phyloP scores from a whole-genome alignment of 495 filamentous ascomycete genomes.

The Xylaria grammica region DNA sequence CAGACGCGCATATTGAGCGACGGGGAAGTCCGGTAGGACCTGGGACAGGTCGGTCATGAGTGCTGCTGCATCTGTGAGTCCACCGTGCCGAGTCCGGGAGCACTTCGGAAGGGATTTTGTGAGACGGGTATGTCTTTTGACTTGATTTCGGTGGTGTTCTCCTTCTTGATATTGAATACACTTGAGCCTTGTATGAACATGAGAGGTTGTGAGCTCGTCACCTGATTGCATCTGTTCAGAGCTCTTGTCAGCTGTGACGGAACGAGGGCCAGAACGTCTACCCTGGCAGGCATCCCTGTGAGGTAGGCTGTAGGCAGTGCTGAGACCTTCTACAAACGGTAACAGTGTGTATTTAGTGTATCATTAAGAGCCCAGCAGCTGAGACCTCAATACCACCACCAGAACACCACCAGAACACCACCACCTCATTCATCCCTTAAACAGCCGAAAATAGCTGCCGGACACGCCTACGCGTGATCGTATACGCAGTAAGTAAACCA shows the following conservation, averaged over 20 bases:
- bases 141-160: too few relatives aligned
- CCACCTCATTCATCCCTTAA: conserved; percentile 1
- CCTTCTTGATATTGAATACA: too few relatives aligned
- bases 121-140: background rate
- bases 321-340: too few relatives aligned
- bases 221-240: conserved; percentile 3
- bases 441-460: conserved; percentile 5
- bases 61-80: conserved; percentile 21
- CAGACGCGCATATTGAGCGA: conserved; percentile 72
- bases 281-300: too few relatives aligned
- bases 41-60: conserved; percentile 86
- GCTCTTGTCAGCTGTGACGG: conserved; percentile 7
- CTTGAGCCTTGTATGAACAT: background rate
- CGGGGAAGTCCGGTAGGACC: conserved; percentile 78
- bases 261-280: too few relatives aligned
- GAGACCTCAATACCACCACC: background rate
- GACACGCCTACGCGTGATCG: too few relatives aligned
- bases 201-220: conserved; percentile 4
- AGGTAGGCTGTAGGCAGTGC: too few relatives aligned
- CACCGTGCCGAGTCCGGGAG: conserved; percentile 2
- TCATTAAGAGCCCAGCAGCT: too few relatives aligned
- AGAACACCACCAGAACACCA: too few relatives aligned
- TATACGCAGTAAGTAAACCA: too few relatives aligned
- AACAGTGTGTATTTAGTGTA: too few relatives aligned
- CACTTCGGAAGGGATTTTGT: conserved; percentile 8